Evolutionary conservation across 768 basidiomycete genomes (phyloP).

Genomic region (Lanmaoa pseudosensibilis): DNA sequence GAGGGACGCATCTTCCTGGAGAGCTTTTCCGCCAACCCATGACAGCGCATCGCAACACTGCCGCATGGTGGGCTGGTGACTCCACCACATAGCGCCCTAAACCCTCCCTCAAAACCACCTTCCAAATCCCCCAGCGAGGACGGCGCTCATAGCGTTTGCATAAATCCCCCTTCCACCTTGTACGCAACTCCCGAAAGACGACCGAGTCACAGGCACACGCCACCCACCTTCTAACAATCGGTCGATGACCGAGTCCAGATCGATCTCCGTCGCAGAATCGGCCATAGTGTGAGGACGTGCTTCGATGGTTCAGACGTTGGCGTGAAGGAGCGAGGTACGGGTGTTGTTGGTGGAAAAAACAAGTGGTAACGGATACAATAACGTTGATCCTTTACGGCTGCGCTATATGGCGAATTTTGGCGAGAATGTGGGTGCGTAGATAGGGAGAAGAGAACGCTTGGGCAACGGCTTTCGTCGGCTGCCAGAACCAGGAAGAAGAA

Average conservation of each 20-base stretch:
- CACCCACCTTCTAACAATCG: slow-evolving; percentile 92
- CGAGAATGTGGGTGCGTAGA: slow-evolving; percentile 6
- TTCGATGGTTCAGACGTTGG: slow-evolving; percentile 17
- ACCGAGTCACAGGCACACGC: slow-evolving; percentile 29
- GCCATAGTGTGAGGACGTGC: slow-evolving; percentile 51
- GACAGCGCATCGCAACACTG: slow-evolving; percentile 11
- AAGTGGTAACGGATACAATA: slow-evolving; percentile 16
- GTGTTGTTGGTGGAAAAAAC: slow-evolving; percentile 30
- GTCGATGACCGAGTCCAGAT: slow-evolving; percentile 99
- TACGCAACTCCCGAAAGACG: slow-evolving; percentile 15
- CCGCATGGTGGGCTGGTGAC: slow-evolving; percentile 14
- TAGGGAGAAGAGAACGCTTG: background rate
- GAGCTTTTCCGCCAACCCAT: slow-evolving; percentile 9
- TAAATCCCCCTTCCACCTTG: background rate
- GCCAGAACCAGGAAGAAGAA: slow-evolving; percentile 24
- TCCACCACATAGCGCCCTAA: slow-evolving; percentile 6
- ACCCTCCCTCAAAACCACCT: slow-evolving; percentile 2
- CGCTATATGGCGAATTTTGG: slow-evolving; percentile 21
- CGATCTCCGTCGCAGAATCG: slow-evolving; percentile 87
- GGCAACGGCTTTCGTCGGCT: slow-evolving; percentile 20
- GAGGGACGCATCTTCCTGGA: background rate
- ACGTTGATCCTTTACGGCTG: slow-evolving; percentile 22
- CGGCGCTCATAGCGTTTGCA: background rate
- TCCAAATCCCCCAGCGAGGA: slow-evolving; percentile 1
- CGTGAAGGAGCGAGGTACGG: slow-evolving; percentile 15